Base-by-base conservation (phyloP, 371 early-diverging fungal genomes). In the Rhizopus delemar region DNA sequence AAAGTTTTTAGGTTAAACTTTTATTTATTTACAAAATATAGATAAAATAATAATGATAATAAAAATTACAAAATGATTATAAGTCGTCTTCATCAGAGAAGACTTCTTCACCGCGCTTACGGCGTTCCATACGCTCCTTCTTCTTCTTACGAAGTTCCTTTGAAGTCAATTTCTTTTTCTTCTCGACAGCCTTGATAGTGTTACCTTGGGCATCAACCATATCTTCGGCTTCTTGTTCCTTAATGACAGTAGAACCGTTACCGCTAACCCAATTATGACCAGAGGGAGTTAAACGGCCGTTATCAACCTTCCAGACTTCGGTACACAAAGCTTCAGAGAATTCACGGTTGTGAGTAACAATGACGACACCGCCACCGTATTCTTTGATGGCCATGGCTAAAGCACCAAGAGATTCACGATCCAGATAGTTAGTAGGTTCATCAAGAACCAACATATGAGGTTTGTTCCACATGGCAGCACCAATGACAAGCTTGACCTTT, bases 371-470 rank as follows among this genome's bases (percentile, higher is more conserved):
- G 52, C 91, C 91, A 56, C 86, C 84, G 65, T 81, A 91, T 58
- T 81, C 81, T 56, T 78, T 72, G 62, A 91, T 73, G 33, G 87
- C 87, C 49, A 78, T 77, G 11, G 84, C 83, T 56, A 91, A 69
- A 31, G 89, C 90, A 65, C 88, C 88, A 39, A 91, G 82, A 34
- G 85, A 86, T 56, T 89, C 88, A 68, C 89, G 85, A 75, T 88
- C 89, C 73, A 89, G 70, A 68, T 90, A 90, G 68, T 90, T 90
- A 69, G 92, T 93, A 63, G 93, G 93, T 75, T 95, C 93, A 71
- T 95, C 93, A 64, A 92, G 77, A 62, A 93, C 91, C 56, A 95
- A 69, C 70, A 93, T 86, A 72, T 93, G 92, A 59, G 93, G 93
- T 60, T 84, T 82, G 76, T 86, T 83, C 90, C 91, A 90, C 86